Conservation (phyloP, 2,329 filamentous ascomycete species). For the Alternaria arborescens region DNA sequence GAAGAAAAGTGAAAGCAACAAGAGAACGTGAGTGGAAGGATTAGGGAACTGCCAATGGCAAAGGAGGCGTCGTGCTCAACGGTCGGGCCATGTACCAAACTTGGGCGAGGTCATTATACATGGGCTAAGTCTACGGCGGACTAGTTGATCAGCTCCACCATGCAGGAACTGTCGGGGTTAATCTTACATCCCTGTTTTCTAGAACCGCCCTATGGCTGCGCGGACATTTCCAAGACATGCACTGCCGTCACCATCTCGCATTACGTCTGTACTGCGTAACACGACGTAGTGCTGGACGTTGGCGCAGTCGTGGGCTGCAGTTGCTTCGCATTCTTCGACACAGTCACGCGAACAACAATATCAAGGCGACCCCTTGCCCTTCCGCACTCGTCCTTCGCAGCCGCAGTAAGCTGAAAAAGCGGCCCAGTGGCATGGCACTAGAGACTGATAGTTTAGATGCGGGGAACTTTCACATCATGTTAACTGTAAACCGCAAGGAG, state of each 20-base stretch:
- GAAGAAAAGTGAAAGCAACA: not conserved
- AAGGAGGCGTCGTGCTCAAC: constrained; percentile 21
- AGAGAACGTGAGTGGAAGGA: constrained; percentile 1
- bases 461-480: not conserved
- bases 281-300: not conserved
- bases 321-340: not conserved
- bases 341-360: constrained; percentile 22
- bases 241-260: constrained; percentile 11
- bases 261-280: not conserved
- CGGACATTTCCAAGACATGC: constrained; percentile 18
- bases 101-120: constrained; percentile 26
- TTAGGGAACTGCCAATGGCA: constrained; percentile 2
- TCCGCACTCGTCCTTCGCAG: not conserved
- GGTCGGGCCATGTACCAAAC: constrained; percentile 5
- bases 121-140: constrained; percentile 13
- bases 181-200: constrained; percentile 20
- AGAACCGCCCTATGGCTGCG: constrained; percentile 26
- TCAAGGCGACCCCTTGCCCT: constrained; percentile 9
- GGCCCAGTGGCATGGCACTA: not conserved
- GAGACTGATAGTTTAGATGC: not conserved
- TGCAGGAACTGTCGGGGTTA: constrained; percentile 27
- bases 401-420: constrained; percentile 1
- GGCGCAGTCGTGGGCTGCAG: not conserved
- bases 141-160: constrained; percentile 23
- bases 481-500: not conserved